Evolutionary conservation across 495 filamentous ascomycete species (phyloP).

Genomic region (Bacidia rubella): DNA sequence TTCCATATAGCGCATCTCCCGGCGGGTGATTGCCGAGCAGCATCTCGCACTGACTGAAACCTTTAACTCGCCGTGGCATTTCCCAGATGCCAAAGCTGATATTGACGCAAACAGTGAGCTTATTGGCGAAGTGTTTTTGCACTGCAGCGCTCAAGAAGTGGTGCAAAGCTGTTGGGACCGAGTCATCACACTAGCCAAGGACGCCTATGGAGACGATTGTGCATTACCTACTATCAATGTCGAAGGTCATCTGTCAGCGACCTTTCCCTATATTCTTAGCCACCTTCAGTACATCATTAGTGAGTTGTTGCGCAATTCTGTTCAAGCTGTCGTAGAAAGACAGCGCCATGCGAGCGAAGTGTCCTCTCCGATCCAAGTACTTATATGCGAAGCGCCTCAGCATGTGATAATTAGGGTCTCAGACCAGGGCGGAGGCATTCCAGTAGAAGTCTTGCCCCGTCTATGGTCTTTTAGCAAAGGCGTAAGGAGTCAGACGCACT

Average conservation of each 20-base stretch:
- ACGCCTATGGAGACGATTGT: slow-evolving; percentile 54
- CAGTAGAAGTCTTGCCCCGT: slow-evolving; percentile 69
- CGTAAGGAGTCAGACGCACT: slow-evolving; percentile 52
- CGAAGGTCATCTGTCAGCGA: slow-evolving; percentile 73
- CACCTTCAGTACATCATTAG: slow-evolving; percentile 96
- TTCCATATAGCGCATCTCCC: slow-evolving; percentile 64
- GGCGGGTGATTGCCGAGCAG: slow-evolving; percentile 93
- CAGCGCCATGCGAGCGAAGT: slow-evolving; percentile 27
- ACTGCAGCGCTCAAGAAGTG: slow-evolving; percentile 83
- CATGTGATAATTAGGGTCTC: slow-evolving; percentile 95
- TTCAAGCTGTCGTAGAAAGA: slow-evolving; percentile 79
- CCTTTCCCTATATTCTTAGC: slow-evolving; percentile 90
- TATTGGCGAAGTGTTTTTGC: slow-evolving; percentile 90
- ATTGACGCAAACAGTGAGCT: slow-evolving; percentile 63
- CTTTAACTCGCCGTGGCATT: slow-evolving; percentile 87
- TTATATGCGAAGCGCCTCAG: slow-evolving; percentile 85
- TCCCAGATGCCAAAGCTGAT: slow-evolving; percentile 56
- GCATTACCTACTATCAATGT: slow-evolving; percentile 72
- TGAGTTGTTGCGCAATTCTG: slow-evolving; percentile 86
- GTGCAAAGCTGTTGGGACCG: slow-evolving; percentile 68
- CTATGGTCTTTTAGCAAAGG: slow-evolving; percentile 96
- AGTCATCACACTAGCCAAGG: slow-evolving; percentile 51
- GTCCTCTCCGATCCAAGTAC: slow-evolving; percentile 78
- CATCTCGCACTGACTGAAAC: slow-evolving; percentile 95
- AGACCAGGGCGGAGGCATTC: slow-evolving; percentile 87